Evolutionary conservation across 805 yeast genomes (phyloP), one percentile per base, ranked within the genome.

Genomic region (Ogataea ganodermae): DNA sequence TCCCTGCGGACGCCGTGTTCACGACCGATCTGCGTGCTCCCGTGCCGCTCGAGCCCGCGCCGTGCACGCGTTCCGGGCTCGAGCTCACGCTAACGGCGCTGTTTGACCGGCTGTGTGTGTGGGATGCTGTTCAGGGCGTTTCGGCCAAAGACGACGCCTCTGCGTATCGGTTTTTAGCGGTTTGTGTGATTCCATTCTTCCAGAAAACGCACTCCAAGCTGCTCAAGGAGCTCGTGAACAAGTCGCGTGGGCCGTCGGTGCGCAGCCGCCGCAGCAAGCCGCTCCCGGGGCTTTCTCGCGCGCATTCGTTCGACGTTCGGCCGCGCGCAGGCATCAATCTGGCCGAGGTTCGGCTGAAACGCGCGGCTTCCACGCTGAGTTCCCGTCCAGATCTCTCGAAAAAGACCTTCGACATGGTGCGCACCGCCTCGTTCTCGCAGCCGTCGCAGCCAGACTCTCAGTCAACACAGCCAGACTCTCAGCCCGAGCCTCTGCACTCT

Each of bases 371-470:
- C 14, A 54, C 53, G 24, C 37, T 59, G 32, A 47, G 38, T 2
- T 41, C 62, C 1, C 51, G 49, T 12, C 37, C 43, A 6, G 64
- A 61, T 33, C 39, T 63, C 16, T 60, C 62, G 2, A 60, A 55
- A 37, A 67, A 65, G 44, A 63, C 68, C 3, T 67, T 67, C 48
- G 67, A 62, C 35, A 66, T 67, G 69, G 52, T 57, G 5, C 57
- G 56, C 35, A 51, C 52, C 12, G 49, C 63, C 0, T 59, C 66
- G 3, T 56, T 60, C 30, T 43, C 52, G 9, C 14, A 41, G 24
- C 46, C 35, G 20, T 24, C 42, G 3, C 42, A 24, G 20, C 27
- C 42, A 2, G 44, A 42, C 17, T 41, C 48, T 20, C 50, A 36
- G 32, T 18, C 56, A 3, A 9, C 44, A 5, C 35, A 35, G 2